phyloP scores from a whole-genome alignment of 2,329 filamentous ascomycete species.

The Cladosporium phlei region DNA sequence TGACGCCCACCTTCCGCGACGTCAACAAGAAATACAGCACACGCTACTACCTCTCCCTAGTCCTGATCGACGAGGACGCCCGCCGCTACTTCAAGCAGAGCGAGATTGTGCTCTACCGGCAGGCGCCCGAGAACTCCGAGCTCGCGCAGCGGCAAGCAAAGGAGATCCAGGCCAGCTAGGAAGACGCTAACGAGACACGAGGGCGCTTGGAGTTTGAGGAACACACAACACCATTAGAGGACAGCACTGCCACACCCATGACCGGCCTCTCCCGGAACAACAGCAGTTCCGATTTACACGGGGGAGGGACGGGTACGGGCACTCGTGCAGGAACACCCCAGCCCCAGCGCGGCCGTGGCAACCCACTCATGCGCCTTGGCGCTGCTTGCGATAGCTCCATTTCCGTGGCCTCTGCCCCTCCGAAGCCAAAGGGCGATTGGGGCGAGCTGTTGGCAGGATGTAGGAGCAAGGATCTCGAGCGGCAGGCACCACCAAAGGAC shows the following conservation, averaged over 20 bases:
- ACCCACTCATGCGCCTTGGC: slow-evolving; percentile 11
- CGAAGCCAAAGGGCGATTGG: slow-evolving; percentile 13
- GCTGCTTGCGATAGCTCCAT: slow-evolving; percentile 15
- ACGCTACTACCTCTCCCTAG: slow-evolving; percentile 91
- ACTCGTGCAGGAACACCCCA: slow-evolving; percentile 10
- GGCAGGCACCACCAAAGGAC: not conserved
- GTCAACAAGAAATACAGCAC: slow-evolving; percentile 99
- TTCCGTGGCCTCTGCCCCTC: slow-evolving; percentile 10
- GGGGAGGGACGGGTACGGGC: not conserved
- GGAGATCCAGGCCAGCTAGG: slow-evolving; percentile 35
- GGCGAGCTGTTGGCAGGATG: slow-evolving; percentile 12
- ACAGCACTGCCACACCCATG: slow-evolving; percentile 13
- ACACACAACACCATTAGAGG: slow-evolving; percentile 14
- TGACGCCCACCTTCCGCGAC: slow-evolving; percentile 96
- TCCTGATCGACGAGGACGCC: slow-evolving; percentile 65
- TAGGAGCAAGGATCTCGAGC: slow-evolving; percentile 12
- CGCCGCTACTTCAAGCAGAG: slow-evolving; percentile 98
- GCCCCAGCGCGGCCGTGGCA: slow-evolving; percentile 12
- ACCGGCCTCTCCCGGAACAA: slow-evolving; percentile 12
- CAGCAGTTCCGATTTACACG: slow-evolving; percentile 6
- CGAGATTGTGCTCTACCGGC: slow-evolving; percentile 93
- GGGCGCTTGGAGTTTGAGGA: slow-evolving; percentile 18
- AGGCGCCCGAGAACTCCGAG: slow-evolving; percentile 52
- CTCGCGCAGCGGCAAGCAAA: slow-evolving; percentile 46
- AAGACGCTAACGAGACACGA: slow-evolving; percentile 29